These are phyloP conservation scores for Crataegus laevigata DNA, from an alignment of 306 rosid species.

Conservation along the genomic window DNA sequence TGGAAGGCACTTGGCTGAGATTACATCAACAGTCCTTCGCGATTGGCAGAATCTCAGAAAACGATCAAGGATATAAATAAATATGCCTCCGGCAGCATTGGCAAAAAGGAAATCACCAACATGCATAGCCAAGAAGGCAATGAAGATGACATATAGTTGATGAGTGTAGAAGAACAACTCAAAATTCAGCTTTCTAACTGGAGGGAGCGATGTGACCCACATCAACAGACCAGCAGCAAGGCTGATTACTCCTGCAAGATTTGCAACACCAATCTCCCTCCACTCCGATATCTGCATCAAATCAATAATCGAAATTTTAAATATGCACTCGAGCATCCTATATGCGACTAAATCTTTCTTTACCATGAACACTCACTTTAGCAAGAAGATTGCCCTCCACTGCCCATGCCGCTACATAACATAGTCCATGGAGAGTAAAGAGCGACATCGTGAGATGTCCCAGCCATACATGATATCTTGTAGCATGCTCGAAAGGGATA, in stretches of 20 bases:
- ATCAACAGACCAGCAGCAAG: slow-evolving; percentile 71
- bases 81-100: slow-evolving; percentile 70
- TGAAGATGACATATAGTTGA: slow-evolving; percentile 67
- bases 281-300: slow-evolving; percentile 57
- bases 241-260: slow-evolving; percentile 72
- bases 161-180: slow-evolving; percentile 96
- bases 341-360: background rate
- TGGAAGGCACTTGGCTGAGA: slow-evolving; percentile 73
- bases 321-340: background rate
- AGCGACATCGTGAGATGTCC: slow-evolving; percentile 93
- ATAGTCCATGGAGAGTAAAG: slow-evolving; percentile 78
- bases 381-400: slow-evolving; percentile 43
- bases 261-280: slow-evolving; percentile 65
- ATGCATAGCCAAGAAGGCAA: slow-evolving; percentile 68
- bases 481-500: slow-evolving; percentile 88
- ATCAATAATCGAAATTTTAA: background rate
- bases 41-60: slow-evolving; percentile 88
- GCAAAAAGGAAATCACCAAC: slow-evolving; percentile 76
- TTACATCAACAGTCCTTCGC: slow-evolving; percentile 51
- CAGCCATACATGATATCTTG: slow-evolving; percentile 88
- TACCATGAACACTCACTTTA: slow-evolving; percentile 42
- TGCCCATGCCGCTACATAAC: slow-evolving; percentile 46
- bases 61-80: slow-evolving; percentile 76
- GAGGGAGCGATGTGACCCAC: slow-evolving; percentile 91
- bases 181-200: slow-evolving; percentile 60